Evolutionary conservation across 176 grass and related monocot species (phyloP).

Genomic region (Cymbopogon citratus): DNA sequence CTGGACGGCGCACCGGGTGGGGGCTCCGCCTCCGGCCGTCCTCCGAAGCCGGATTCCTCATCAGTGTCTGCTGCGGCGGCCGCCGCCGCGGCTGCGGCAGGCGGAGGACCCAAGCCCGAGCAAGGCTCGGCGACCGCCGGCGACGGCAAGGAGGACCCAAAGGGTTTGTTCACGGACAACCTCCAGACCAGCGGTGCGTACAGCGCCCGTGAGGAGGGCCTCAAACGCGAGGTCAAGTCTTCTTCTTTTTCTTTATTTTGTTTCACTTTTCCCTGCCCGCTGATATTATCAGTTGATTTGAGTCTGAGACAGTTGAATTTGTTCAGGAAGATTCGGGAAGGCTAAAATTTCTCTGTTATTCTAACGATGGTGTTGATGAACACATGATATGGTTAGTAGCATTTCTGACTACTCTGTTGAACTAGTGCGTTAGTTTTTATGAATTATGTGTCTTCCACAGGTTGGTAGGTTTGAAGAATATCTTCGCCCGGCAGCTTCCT

Average conservation of each 20-base stretch:
- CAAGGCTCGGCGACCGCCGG: slow-evolving; percentile 26
- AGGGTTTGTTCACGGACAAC: slow-evolving; percentile 88
- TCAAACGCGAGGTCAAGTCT: slow-evolving; percentile 71
- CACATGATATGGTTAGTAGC: slow-evolving; percentile 88
- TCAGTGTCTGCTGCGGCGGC: slow-evolving; percentile 20
- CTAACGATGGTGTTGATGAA: slow-evolving; percentile 91
- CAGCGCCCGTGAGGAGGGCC: slow-evolving; percentile 83
- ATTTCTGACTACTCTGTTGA: background rate
- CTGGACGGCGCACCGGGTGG: slow-evolving; percentile 37
- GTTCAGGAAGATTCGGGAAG: slow-evolving; percentile 79
- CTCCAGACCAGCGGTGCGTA: slow-evolving; percentile 95
- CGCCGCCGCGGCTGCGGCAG: background rate
- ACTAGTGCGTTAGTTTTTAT: background rate
- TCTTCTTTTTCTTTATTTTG: background rate
- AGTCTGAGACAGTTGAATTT: slow-evolving; percentile 17
- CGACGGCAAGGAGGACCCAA: slow-evolving; percentile 60
- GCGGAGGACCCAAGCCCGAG: slow-evolving; percentile 36
- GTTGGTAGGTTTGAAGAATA: slow-evolving; percentile 99
- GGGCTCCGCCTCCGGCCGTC: slow-evolving; percentile 33
- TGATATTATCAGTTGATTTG: background rate
- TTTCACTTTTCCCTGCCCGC: background rate
- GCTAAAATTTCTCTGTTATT: slow-evolving; percentile 87
- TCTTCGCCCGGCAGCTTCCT: slow-evolving; percentile 94
- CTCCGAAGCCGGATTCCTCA: slow-evolving; percentile 48
- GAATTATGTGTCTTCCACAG: slow-evolving; percentile 33